These are phyloP conservation scores for Piromyces sp. DNA, from an alignment of 192 early-diverging fungal species.

Conservation along the genomic window DNA sequence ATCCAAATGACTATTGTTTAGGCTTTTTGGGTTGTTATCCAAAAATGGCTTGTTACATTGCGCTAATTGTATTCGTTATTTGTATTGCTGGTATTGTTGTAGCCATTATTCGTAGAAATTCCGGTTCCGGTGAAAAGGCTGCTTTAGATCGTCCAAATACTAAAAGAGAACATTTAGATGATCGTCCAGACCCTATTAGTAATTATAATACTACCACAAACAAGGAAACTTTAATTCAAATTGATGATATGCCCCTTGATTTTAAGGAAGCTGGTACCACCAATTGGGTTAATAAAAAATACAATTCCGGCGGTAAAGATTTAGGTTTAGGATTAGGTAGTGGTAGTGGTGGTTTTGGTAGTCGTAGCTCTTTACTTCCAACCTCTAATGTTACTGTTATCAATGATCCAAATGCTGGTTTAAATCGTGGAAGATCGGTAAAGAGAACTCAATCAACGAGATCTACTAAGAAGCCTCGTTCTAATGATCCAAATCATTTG, in stretches of 20 bases:
- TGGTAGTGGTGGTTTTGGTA: background rate
- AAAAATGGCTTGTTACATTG: background rate
- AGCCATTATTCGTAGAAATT: background rate
- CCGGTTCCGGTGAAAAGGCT: background rate
- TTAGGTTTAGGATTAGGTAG: background rate
- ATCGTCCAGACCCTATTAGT: background rate
- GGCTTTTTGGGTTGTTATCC: background rate
- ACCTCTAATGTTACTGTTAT: background rate
- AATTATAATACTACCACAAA: background rate
- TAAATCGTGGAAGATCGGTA: background rate
- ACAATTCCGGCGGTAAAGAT: background rate
- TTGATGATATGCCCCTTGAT: background rate
- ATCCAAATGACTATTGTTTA: too few relatives aligned
- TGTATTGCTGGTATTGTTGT: background rate
- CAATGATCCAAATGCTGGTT: background rate
- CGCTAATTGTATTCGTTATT: background rate
- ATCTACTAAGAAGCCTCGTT: background rate
- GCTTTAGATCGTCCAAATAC: background rate
- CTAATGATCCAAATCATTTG: background rate
- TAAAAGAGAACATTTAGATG: background rate
- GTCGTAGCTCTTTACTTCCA: background rate
- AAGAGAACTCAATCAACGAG: background rate
- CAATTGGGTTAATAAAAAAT: background rate
- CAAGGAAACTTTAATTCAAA: background rate
- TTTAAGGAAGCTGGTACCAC: background rate